Evolutionary conservation across 2,329 filamentous ascomycete species (phyloP), one percentile per base, ranked within the genome.

Genomic region (Leptographium radiaticola): DNA sequence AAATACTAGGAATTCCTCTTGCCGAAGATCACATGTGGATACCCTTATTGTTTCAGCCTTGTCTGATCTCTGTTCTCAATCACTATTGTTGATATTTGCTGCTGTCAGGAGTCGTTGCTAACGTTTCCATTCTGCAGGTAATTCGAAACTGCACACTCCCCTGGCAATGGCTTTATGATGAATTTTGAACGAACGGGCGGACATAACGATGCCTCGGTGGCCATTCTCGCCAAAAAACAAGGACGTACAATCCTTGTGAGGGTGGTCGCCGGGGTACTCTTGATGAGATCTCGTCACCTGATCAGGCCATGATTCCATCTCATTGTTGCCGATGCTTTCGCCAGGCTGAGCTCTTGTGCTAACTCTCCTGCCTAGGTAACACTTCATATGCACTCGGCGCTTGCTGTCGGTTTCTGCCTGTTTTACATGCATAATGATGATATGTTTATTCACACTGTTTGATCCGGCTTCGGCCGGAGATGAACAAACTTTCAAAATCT

Each of bases 181-280:
- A 81, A 76, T 69, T 68, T 80, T 81, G 78, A 80, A 81, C 79
- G 79, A 81, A 81, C 79, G 79, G 79, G 79, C 79, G 79, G 79
- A 81, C 79, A 81, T 79, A 80, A 78, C 71, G 69, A 76, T 79
- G 75, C 72, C 73, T 61, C 62, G 57, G 53, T 65, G 64, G 69
- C 66, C 67, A 63, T 64, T 70, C 66, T 64, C 67, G 71, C 64
- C 69, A 69, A 75, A 75, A 75, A 77, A 68, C 77, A 70, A 74
- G 77, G 72, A 68, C 74, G 76, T 81, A 81, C 77, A 82, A 78
- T 70, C 75, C 74, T 73, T 74, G 76, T 74, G 77, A 73, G 73
- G 69, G 68, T 63, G 67, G 61, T 62, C 57, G 59, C 62, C 65
- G 64, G 67, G 70, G 75, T 68, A 66, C 77, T 81, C 74, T 80